Evolutionary conservation across 2,329 filamentous ascomycete genomes (phyloP).

Genomic region (Alternaria arborescens): DNA sequence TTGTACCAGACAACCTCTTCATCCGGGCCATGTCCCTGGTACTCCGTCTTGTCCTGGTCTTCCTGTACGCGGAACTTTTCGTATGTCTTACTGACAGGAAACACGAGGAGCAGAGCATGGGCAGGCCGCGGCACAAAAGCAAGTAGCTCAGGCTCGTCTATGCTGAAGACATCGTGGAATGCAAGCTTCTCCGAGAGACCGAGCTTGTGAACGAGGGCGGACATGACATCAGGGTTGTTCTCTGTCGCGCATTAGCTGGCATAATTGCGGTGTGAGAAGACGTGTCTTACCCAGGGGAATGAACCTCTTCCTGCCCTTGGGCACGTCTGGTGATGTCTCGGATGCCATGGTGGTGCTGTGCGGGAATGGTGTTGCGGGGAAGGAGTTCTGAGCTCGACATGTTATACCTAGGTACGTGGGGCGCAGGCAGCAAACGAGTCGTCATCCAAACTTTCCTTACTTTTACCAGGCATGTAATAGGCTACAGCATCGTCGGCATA

Average conservation of each 20-base stretch:
- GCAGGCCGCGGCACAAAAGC: conserved; percentile 88
- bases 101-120: conserved; percentile 88
- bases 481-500: neutral
- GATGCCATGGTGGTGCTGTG: conserved; percentile 36
- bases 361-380: conserved; percentile 22
- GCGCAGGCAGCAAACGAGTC: conserved; percentile 28
- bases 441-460: conserved; percentile 2
- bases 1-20: conserved; percentile 93
- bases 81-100: conserved; percentile 83
- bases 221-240: conserved; percentile 93
- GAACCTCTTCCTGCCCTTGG: conserved; percentile 47
- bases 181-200: conserved; percentile 80
- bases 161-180: conserved; percentile 91
- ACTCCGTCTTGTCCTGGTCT: conserved; percentile 70
- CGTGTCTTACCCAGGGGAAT: conserved; percentile 47
- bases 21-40: conserved; percentile 69
- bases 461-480: neutral
- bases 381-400: conserved; percentile 9
- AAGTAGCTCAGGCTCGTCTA: conserved; percentile 85
- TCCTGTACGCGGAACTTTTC: conserved; percentile 78
- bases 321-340: conserved; percentile 41
- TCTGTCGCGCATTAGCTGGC: conserved; percentile 51
- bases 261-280: neutral
- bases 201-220: conserved; percentile 80
- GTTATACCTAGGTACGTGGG: conserved; percentile 19